Conservation (phyloP, 148 eudicot species). For the Oxyria digyna region DNA sequence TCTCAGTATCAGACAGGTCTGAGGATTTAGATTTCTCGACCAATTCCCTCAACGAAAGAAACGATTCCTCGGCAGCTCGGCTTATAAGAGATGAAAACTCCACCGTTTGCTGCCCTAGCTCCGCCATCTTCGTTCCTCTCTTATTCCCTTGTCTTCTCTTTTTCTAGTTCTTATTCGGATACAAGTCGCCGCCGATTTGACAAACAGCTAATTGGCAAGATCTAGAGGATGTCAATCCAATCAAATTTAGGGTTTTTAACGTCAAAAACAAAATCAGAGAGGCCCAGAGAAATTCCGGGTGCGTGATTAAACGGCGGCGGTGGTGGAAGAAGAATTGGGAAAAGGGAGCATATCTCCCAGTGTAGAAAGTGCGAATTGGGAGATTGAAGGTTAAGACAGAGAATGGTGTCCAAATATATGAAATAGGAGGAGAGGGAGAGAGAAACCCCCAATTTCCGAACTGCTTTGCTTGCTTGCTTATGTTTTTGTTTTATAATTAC, state of each 20-base stretch:
- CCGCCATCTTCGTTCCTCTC: conserved; percentile 37
- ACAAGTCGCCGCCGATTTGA: neutral
- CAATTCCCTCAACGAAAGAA: conserved; percentile 63
- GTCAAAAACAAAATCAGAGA: neutral
- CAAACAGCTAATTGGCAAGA: neutral
- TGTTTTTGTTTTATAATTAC: neutral
- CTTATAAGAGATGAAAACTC: conserved; percentile 63
- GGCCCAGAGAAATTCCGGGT: neutral
- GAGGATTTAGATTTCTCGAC: conserved; percentile 71
- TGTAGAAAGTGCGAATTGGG: conserved; percentile 3
- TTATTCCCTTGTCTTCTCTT: neutral
- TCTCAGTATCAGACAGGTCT: conserved; percentile 67
- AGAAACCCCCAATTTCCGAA: neutral
- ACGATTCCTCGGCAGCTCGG: conserved; percentile 86
- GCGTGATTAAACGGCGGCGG: conserved; percentile 27
- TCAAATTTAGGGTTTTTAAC: neutral
- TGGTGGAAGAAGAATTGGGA: neutral
- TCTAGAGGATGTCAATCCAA: neutral
- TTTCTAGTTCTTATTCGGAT: neutral
- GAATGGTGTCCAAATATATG: conserved; percentile 1
- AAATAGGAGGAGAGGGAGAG: conserved; percentile 1
- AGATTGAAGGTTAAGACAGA: conserved; percentile 3
- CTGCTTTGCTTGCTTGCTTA: neutral
- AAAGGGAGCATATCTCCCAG: neutral
- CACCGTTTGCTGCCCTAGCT: conserved; percentile 75